phyloP scores from a whole-genome alignment of 108 stramenopile species.

The Cyclotella baltica region DNA sequence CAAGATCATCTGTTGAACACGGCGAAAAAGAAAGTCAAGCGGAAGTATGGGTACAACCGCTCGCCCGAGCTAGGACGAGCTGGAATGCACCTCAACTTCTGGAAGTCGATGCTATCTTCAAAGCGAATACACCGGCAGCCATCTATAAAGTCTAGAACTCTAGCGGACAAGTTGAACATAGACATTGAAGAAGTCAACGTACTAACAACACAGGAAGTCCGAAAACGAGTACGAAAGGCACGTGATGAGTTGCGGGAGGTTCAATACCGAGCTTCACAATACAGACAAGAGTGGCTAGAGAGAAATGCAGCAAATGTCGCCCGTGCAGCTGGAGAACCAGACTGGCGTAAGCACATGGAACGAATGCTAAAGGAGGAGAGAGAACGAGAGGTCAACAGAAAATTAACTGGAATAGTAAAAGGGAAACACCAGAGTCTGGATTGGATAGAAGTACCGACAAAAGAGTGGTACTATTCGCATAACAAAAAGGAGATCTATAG shows the following conservation, averaged over 20 bases:
- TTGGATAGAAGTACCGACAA: neutral
- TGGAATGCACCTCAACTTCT: no score
- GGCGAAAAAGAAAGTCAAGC: no score
- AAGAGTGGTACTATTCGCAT: neutral
- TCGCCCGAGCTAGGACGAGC: no score
- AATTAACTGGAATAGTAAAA: neutral
- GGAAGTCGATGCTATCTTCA: no score
- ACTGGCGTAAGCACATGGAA: conserved; percentile 16
- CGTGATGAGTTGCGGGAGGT: conserved; percentile 1
- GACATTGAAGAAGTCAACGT: neutral
- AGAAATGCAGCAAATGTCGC: conserved; percentile 10
- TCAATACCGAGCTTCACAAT: neutral
- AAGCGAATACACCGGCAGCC: no score
- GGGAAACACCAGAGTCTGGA: neutral
- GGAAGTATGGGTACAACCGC: no score
- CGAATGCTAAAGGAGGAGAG: neutral
- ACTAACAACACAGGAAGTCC: neutral
- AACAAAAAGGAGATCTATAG: neutral
- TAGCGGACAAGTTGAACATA: neutral
- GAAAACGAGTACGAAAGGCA: neutral
- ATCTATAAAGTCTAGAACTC: no score
- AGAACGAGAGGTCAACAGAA: neutral
- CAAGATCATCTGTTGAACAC: no score
- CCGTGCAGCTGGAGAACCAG: neutral
- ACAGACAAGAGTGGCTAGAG: conserved; percentile 3